Evolutionary conservation across 2,329 filamentous ascomycete genomes (phyloP).

Genomic region (Botrytis aclada): DNA sequence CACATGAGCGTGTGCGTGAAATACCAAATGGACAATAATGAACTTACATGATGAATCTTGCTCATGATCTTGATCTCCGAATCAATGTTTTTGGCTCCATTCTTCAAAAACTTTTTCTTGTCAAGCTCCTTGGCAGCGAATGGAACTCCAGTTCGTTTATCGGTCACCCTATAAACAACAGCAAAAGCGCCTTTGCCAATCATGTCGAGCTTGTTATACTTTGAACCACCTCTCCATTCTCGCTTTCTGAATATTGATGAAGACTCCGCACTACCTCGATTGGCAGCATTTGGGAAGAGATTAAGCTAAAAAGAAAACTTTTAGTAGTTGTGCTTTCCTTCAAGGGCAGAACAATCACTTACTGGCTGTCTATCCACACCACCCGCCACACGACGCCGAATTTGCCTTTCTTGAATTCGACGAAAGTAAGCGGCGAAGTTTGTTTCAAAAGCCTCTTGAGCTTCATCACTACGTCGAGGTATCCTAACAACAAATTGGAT

Average conservation of each 20-base stretch:
- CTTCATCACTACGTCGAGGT: constrained; percentile 67
- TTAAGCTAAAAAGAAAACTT: constrained; percentile 26
- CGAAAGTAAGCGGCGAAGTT: constrained; percentile 51
- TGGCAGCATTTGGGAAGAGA: constrained; percentile 34
- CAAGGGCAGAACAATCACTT: constrained; percentile 12
- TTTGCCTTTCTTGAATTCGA: constrained; percentile 20
- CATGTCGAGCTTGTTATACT: constrained; percentile 77
- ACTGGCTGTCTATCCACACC: constrained; percentile 29
- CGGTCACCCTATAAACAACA: constrained; percentile 84
- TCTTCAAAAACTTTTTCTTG: constrained; percentile 90
- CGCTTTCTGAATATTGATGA: constrained; percentile 30
- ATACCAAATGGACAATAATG: neutral
- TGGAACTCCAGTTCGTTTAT: constrained; percentile 76
- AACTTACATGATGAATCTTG: constrained; percentile 72
- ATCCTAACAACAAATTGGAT: constrained; percentile 77
- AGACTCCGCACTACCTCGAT: constrained; percentile 26
- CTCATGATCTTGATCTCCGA: constrained; percentile 98
- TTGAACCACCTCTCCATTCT: constrained; percentile 79
- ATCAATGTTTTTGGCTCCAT: constrained; percentile 80
- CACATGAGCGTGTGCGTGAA: neutral
- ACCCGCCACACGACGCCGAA: constrained; percentile 4
- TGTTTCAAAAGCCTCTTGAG: constrained; percentile 61
- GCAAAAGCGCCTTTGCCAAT: constrained; percentile 96
- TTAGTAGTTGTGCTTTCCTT: constrained; percentile 20
- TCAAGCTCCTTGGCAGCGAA: constrained; percentile 94